Conservation (phyloP, 257 asterid genomes). For the Scutellaria barbata region DNA sequence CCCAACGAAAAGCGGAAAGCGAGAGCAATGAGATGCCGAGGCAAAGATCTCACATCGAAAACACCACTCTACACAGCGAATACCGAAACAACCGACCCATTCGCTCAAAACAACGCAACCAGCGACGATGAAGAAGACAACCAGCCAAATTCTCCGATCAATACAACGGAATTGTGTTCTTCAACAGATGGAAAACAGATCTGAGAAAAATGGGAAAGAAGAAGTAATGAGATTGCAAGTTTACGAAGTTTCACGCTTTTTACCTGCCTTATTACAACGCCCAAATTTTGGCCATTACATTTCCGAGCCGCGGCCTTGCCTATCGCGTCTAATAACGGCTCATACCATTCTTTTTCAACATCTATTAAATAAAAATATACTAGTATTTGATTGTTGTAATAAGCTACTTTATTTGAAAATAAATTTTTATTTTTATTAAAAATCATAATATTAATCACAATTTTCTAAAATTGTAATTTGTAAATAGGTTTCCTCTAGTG, state of each 20-base stretch:
- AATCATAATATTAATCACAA: no score
- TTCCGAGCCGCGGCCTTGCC: conserved; percentile 21
- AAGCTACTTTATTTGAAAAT: no score
- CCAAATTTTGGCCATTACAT: conserved; percentile 28
- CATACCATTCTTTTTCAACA: conserved; percentile 5
- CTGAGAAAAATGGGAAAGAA: conserved; percentile 16
- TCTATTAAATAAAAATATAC: no score
- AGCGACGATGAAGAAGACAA: conserved; percentile 25
- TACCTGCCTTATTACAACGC: conserved; percentile 32
- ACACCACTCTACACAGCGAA: not conserved
- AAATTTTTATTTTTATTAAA: no score
- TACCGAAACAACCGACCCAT: conserved; percentile 13
- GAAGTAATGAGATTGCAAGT: conserved; percentile 2
- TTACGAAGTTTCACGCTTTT: conserved; percentile 26
- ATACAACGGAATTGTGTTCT: not conserved
- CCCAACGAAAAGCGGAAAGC: conserved; percentile 33
- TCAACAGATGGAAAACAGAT: conserved; percentile 5
- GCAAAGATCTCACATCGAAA: conserved; percentile 32
- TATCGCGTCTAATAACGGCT: conserved; percentile 35
- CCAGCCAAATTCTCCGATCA: conserved; percentile 40
- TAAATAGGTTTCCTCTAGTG: no score
- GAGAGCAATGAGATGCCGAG: conserved; percentile 27
- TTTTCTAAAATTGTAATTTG: no score
- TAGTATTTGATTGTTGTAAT: no score
- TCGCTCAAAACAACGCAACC: not conserved